Evolutionary conservation across 2,329 filamentous ascomycete genomes (phyloP).

Genomic region (Exophiala sp.): DNA sequence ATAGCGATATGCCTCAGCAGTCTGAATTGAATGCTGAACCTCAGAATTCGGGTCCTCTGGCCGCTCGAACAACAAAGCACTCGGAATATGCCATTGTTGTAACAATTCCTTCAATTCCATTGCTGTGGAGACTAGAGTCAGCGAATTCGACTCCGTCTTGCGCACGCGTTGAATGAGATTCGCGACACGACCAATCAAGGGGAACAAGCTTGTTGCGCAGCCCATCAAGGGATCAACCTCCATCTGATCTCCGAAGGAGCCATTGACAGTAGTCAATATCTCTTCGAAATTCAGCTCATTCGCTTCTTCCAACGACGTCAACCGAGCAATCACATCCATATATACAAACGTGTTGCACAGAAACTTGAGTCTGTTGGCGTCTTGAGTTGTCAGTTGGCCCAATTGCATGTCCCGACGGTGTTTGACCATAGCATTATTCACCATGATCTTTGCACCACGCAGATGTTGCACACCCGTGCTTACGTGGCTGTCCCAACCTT

Average conservation of each 20-base stretch:
- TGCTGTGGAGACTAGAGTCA: constrained; percentile 60
- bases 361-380: constrained; percentile 55
- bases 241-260: constrained; percentile 44
- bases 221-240: constrained; percentile 70
- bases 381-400: constrained; percentile 31
- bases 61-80: constrained; percentile 50
- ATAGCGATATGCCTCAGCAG: constrained; percentile 64
- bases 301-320: constrained; percentile 61
- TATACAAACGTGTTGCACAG: constrained; percentile 71
- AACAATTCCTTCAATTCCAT: constrained; percentile 59
- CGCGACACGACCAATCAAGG: constrained; percentile 63
- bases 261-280: constrained; percentile 37
- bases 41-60: constrained; percentile 63
- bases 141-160: constrained; percentile 53
- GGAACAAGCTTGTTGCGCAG: constrained; percentile 64
- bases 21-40: constrained; percentile 62
- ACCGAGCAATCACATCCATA: constrained; percentile 67
- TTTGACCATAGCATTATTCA: constrained; percentile 56
- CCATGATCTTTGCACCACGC: constrained; percentile 62
- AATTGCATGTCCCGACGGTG: constrained; percentile 36
- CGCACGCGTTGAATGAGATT: constrained; percentile 63
- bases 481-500: constrained; percentile 68
- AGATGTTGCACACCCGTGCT: constrained; percentile 67
- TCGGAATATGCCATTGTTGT: constrained; percentile 59
- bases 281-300: constrained; percentile 54